Evolutionary conservation across 2,329 filamentous ascomycete genomes (phyloP), one percentile per base, ranked within the genome.

Genomic region (Aspergillus uvarum): DNA sequence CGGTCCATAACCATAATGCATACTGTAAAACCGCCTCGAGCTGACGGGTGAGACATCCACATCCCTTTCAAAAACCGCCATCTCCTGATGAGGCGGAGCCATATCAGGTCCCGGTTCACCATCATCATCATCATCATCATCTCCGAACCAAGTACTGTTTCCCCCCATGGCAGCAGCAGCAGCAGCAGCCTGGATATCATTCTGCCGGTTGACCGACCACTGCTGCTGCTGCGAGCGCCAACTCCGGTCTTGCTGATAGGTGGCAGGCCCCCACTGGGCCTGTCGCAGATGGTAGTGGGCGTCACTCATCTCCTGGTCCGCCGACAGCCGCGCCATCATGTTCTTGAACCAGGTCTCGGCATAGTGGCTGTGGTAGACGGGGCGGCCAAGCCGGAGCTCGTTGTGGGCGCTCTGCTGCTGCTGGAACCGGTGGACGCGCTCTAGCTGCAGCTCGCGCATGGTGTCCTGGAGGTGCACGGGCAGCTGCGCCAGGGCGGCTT

Each of bases 401-500:
- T 35, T 16, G 32, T 63, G 32, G 29, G 65, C 42, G 48, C 32
- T 35, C 32, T 68, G 49, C 14, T 58, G 62, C 31, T 63, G 61
- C 32, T 58, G 55, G 35, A 29, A 19, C 12, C 60, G 55, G n/a
- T 58, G 58, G 16, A 70, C 29, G 19, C 69, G 64, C 59, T 73
- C 70, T 8, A 59, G 32, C 12, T 72, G 70, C n/a, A 74, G 58
- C 47, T 69, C 59, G 11, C 65, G 66, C 67, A 72, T 70, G 51
- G 63, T 68, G 16, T 61, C 49, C 42, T 70, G 70, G 8, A 73
- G 67, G 21, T 58, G 65, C 19, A 48, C 49, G 19, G 70, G 69
- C n/a, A 74, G 66, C 29, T 63, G 50, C 14, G 65, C 59, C 51
- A 73, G 60, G 19, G 70, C 69, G n/a, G 53, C 53, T 60, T 67